A percentile compares a stretch with the other conserved stretches of the same genome.
Evolutionary conservation across 768 basidiomycete genomes (phyloP).

Genomic region (Pilatotrama ljubarskyi): DNA sequence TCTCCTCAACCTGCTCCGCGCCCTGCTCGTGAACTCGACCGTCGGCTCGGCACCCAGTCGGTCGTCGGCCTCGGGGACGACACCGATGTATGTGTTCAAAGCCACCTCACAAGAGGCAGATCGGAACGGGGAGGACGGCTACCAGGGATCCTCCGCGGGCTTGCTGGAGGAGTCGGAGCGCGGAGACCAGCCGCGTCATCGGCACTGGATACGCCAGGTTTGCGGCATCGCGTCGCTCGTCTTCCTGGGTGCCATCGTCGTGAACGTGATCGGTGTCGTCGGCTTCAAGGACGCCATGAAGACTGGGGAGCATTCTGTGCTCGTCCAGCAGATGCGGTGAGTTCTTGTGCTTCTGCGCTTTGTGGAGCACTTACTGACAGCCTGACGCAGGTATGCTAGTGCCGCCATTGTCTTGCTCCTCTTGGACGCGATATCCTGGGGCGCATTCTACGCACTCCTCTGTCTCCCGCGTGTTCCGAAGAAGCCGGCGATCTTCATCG

Average conservation of each 20-base stretch:
- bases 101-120: too few relatives aligned
- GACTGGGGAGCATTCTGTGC: not conserved
- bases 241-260: not conserved
- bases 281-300: conserved; percentile 5
- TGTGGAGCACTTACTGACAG: not conserved
- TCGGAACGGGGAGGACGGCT: too few relatives aligned
- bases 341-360: not conserved
- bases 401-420: not conserved
- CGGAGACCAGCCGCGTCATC: conserved; percentile 5
- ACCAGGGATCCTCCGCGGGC: not conserved
- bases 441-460: conserved; percentile 3
- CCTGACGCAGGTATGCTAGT: conserved; percentile 14
- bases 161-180: not conserved
- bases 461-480: conserved; percentile 9
- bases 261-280: conserved; percentile 1
- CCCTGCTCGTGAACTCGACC: conserved; percentile 12
- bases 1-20: conserved; percentile 11
- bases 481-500: not conserved
- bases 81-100: too few relatives aligned
- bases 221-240: not conserved
- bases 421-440: not conserved
- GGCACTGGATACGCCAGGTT: not conserved
- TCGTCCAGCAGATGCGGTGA: conserved; percentile 11
- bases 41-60: not conserved
- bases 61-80: too few relatives aligned